These are phyloP conservation scores for Pestalotiopsis sp. DNA, from an alignment of 2,329 filamentous ascomycete species.

Conservation along the genomic window DNA sequence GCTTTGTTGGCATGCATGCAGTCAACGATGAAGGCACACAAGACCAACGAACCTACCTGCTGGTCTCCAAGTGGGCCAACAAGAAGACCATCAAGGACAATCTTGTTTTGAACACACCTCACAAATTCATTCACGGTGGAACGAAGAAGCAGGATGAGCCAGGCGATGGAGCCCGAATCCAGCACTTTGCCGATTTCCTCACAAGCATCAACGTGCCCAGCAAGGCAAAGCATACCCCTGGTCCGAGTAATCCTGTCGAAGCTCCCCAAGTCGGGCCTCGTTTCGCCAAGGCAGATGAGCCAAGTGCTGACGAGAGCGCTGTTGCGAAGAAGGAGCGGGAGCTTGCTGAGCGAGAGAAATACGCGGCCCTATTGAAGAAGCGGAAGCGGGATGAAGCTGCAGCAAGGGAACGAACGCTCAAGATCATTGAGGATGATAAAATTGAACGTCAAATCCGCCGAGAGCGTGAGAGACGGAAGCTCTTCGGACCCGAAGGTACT, in stretches of 20 bases:
- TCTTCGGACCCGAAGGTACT: not conserved
- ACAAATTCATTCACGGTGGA: constrained; percentile 23
- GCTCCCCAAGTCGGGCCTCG: not conserved
- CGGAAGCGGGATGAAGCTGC: constrained; percentile 16
- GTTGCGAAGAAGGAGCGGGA: constrained; percentile 8
- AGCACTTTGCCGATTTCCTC: constrained; percentile 19
- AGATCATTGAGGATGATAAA: constrained; percentile 21
- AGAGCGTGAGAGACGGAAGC: not conserved
- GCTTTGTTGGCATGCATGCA: constrained; percentile 22
- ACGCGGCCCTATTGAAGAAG: constrained; percentile 11
- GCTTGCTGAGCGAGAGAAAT: constrained; percentile 16
- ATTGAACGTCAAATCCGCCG: not conserved
- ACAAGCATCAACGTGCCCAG: constrained; percentile 12
- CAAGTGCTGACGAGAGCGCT: not conserved
- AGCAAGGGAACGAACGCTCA: constrained; percentile 13
- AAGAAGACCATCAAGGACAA: constrained; percentile 13
- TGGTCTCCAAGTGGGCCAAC: constrained; percentile 13
- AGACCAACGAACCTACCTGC: constrained; percentile 17
- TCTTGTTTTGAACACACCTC: constrained; percentile 21
- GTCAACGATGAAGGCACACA: constrained; percentile 15
- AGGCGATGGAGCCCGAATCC: constrained; percentile 21
- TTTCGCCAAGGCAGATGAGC: not conserved
- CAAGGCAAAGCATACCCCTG: not conserved
- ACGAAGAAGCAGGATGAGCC: constrained; percentile 17
- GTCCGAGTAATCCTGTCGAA: not conserved